Percentiles rank a stretch among this genome's conserved stretches.
Conservation (phyloP, 2,329 filamentous ascomycete species). For the Neurospora sp. region DNA sequence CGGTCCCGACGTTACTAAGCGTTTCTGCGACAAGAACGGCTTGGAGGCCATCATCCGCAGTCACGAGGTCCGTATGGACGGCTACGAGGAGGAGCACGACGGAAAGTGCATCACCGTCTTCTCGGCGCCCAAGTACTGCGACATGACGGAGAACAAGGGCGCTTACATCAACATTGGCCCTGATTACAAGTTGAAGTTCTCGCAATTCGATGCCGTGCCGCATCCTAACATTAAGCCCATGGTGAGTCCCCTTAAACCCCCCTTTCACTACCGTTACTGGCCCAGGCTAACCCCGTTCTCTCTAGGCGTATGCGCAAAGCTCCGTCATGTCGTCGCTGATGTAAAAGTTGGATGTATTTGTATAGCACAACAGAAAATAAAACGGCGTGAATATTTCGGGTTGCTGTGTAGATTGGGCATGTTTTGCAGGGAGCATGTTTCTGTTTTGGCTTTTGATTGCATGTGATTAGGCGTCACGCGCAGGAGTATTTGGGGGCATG, state of each 20-base stretch:
- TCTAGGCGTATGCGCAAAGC: constrained; percentile 71
- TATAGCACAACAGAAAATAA: constrained; percentile 1
- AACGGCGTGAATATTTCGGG: background rate
- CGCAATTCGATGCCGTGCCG: constrained; percentile 92
- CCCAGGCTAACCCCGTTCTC: constrained; percentile 17
- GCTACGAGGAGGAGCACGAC: constrained; percentile 97
- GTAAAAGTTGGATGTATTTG: constrained; percentile 30
- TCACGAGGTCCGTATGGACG: constrained; percentile 97
- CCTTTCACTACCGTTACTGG: background rate
- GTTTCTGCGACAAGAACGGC: constrained; percentile 93
- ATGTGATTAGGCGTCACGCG: background rate
- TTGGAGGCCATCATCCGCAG: constrained; percentile 92
- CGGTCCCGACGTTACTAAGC: constrained; percentile 89
- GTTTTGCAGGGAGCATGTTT: background rate
- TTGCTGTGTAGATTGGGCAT: background rate
- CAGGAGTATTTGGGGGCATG: background rate
- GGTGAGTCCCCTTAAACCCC: constrained; percentile 33
- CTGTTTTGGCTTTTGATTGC: background rate
- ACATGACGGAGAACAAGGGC: constrained; percentile 95
- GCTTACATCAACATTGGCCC: constrained; percentile 95
- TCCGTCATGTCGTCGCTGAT: constrained; percentile 72
- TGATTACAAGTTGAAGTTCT: constrained; percentile 83
- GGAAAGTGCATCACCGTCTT: constrained; percentile 97
- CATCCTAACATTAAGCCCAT: constrained; percentile 95
- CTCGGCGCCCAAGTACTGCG: constrained; percentile 94